phyloP scores from a whole-genome alignment of 306 rosid genomes.

The Rosa persica region DNA sequence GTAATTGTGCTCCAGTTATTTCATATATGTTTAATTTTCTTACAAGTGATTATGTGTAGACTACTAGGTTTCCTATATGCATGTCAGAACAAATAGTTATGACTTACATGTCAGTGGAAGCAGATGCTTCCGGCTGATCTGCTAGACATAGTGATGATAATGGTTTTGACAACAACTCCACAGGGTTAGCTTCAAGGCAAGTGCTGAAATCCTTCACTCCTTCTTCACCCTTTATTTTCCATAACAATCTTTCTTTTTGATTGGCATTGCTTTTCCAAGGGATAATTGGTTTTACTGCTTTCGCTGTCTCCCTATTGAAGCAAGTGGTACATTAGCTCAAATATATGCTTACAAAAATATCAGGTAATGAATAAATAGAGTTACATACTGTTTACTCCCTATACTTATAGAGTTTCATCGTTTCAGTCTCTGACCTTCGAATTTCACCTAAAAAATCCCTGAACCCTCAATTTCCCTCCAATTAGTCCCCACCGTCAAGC shows the following conservation, averaged over 20 bases:
- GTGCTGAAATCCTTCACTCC: constrained; percentile 8
- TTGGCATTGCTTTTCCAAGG: neutral
- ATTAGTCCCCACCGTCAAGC: too few species aligned
- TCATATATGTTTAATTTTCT: neutral
- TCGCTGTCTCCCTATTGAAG: neutral
- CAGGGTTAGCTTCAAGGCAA: neutral
- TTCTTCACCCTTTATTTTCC: neutral
- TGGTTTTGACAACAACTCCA: constrained; percentile 12
- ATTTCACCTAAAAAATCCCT: too few species aligned
- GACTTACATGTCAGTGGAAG: neutral
- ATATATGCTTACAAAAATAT: neutral
- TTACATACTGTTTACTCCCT: too few species aligned
- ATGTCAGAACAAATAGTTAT: neutral
- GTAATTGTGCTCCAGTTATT: neutral
- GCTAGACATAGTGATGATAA: constrained; percentile 19
- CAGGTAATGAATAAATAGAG: neutral
- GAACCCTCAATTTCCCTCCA: too few species aligned
- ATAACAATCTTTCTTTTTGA: neutral
- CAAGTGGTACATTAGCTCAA: constrained; percentile 3
- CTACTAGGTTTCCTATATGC: neutral
- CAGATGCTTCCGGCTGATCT: neutral
- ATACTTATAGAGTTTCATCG: too few species aligned
- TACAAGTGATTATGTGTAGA: neutral
- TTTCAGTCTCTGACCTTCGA: too few species aligned
- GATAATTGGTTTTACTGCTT: neutral